phyloP scores from a whole-genome alignment of 2,329 filamentous ascomycete species.

The Cladophialophora carrionii region DNA sequence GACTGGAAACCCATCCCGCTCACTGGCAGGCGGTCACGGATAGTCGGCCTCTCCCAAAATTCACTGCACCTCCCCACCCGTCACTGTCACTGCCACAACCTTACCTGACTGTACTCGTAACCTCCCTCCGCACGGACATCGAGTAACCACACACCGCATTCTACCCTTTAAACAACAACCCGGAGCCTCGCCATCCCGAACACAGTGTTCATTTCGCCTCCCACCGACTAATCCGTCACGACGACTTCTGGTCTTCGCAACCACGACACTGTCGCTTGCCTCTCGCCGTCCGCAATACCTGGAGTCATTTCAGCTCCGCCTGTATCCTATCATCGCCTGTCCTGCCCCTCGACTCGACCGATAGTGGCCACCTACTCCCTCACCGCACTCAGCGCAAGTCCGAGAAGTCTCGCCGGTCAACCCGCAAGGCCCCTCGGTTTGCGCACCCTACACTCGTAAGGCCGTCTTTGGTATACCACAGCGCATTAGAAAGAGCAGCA shows the following conservation, averaged over 20 bases:
- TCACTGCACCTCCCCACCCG: constrained; percentile 7
- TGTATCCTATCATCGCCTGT: neutral
- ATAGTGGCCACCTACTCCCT: constrained; percentile 1
- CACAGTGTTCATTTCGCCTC: constrained; percentile 18
- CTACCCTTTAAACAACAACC: constrained; percentile 14
- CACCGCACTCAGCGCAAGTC: constrained; percentile 1
- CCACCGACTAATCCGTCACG: constrained; percentile 7
- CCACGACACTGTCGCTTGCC: constrained; percentile 2
- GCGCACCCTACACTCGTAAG: neutral
- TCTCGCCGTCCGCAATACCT: constrained; percentile 3
- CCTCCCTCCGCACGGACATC: constrained; percentile 7
- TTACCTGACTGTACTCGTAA: constrained; percentile 16
- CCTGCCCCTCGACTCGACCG: constrained; percentile 1
- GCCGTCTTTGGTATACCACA: neutral
- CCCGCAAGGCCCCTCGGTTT: constrained; percentile 4
- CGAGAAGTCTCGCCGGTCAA: neutral
- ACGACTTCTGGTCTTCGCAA: constrained; percentile 10
- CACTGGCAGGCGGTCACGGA: constrained; percentile 10
- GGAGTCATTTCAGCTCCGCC: neutral
- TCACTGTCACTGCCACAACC: constrained; percentile 18
- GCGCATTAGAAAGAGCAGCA: constrained; percentile 20
- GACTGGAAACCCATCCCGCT: constrained; percentile 1
- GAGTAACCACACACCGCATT: constrained; percentile 18
- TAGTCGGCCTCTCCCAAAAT: constrained; percentile 12
- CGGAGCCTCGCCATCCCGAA: constrained; percentile 18